These are phyloP conservation scores for Coffea canephora DNA, from an alignment of 257 asterid genomes.

Conservation along the genomic window DNA sequence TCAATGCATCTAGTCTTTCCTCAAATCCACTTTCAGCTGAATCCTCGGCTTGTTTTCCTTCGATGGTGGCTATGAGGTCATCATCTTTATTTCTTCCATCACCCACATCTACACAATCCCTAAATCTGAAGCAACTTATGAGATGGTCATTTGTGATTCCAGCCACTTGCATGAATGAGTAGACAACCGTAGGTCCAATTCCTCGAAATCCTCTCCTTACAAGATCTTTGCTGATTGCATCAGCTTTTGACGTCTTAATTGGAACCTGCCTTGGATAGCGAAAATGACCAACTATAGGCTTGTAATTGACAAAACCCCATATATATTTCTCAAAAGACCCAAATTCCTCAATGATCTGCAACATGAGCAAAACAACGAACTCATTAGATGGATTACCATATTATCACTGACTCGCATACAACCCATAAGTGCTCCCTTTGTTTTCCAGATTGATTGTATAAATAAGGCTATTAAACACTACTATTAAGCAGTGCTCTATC, in stretches of 20 bases:
- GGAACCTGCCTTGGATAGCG: slow-evolving; percentile 95
- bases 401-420: not conserved
- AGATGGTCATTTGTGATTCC: slow-evolving; percentile 97
- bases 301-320: slow-evolving; percentile 83
- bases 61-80: slow-evolving; percentile 26
- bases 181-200: slow-evolving; percentile 89
- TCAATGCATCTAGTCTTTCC: slow-evolving; percentile 55
- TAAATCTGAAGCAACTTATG: slow-evolving; percentile 73
- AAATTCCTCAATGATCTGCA: slow-evolving; percentile 72
- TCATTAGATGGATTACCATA: slow-evolving; percentile 7
- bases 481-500: not conserved
- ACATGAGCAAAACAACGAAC: slow-evolving; percentile 12
- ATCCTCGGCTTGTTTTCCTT: slow-evolving; percentile 47
- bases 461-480: not conserved
- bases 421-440: not conserved
- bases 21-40: slow-evolving; percentile 44
- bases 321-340: slow-evolving; percentile 88
- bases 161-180: slow-evolving; percentile 92
- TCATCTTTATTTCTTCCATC: slow-evolving; percentile 42
- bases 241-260: slow-evolving; percentile 78
- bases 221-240: slow-evolving; percentile 86
- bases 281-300: slow-evolving; percentile 64
- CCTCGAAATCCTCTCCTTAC: slow-evolving; percentile 92
- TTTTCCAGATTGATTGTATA: not conserved
- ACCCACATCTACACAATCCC: slow-evolving; percentile 49